phyloP scores from a whole-genome alignment of 352 stramenopile species.

The Blastocystis sp. region DNA sequence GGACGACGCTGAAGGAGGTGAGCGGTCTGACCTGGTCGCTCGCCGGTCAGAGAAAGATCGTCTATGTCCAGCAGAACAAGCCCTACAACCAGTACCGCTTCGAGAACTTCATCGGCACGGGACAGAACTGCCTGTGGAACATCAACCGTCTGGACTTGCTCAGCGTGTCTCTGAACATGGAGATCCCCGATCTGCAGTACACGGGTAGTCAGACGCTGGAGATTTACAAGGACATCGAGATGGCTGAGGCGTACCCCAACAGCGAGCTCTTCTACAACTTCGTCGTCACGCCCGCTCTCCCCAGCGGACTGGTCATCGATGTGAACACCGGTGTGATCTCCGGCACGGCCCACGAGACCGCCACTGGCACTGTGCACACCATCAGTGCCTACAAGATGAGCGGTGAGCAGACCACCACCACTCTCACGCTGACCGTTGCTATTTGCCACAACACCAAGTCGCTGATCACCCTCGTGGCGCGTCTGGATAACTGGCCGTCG shows the following conservation, averaged over 20 bases:
- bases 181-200: slow-evolving; percentile 30
- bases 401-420: not conserved
- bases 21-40: not conserved
- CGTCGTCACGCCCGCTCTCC: not conserved
- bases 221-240: slow-evolving; percentile 56
- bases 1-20: not conserved
- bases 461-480: slow-evolving; percentile 14
- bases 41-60: not conserved
- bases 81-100: slow-evolving; percentile 29
- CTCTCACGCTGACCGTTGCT: not conserved
- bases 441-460: not conserved
- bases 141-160: not conserved
- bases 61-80: not conserved
- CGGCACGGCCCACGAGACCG: not conserved
- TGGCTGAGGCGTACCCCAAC: slow-evolving; percentile 14
- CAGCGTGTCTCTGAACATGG: not conserved
- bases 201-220: not conserved
- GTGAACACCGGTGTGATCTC: slow-evolving; percentile 6
- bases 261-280: slow-evolving; percentile 15
- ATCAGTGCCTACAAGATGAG: slow-evolving; percentile 23
- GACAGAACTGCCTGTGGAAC: slow-evolving; percentile 17
- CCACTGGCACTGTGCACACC: not conserved
- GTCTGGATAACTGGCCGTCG: not conserved
- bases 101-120: not conserved
- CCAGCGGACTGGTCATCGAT: not conserved